phyloP scores from a whole-genome alignment of 1,139 yeast genomes.

The Pichia sp. region DNA sequence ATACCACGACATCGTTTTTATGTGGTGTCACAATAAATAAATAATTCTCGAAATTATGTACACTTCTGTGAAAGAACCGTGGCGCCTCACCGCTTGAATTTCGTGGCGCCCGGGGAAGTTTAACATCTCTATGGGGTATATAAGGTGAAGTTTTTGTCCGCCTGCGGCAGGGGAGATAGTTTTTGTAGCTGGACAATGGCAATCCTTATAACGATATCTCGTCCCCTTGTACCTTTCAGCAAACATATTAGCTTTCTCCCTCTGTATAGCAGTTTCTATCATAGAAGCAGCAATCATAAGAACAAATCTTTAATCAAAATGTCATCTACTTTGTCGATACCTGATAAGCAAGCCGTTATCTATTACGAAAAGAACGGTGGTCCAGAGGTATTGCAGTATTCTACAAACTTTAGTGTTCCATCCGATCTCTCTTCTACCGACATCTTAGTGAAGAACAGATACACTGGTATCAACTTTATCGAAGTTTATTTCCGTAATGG shows the following conservation, averaged over 20 bases:
- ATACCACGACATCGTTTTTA: too few relatives aligned
- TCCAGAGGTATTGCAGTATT: conserved; percentile 49
- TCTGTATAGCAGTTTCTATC: neutral
- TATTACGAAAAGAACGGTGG: conserved; percentile 54
- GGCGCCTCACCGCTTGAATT: neutral
- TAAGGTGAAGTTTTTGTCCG: neutral
- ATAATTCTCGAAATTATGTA: neutral
- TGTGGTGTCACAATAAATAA: neutral
- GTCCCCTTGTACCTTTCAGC: neutral
- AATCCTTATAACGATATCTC: neutral
- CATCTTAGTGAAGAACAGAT: conserved; percentile 65
- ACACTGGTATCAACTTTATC: conserved; percentile 77
- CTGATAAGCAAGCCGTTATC: conserved; percentile 57
- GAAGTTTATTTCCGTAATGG: conserved; percentile 82
- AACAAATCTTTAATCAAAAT: conserved; percentile 1
- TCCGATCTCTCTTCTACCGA: conserved; percentile 44
- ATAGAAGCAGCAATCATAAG: neutral
- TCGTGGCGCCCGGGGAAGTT: neutral
- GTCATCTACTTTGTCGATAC: conserved; percentile 33
- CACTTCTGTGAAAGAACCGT: neutral
- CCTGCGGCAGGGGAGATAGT: neutral
- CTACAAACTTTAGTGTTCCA: conserved; percentile 55
- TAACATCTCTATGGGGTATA: neutral
- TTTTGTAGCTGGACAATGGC: neutral
- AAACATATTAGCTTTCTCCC: neutral